phyloP scores from a whole-genome alignment of 2,329 filamentous ascomycete species.

The Zasmidium angulare region DNA sequence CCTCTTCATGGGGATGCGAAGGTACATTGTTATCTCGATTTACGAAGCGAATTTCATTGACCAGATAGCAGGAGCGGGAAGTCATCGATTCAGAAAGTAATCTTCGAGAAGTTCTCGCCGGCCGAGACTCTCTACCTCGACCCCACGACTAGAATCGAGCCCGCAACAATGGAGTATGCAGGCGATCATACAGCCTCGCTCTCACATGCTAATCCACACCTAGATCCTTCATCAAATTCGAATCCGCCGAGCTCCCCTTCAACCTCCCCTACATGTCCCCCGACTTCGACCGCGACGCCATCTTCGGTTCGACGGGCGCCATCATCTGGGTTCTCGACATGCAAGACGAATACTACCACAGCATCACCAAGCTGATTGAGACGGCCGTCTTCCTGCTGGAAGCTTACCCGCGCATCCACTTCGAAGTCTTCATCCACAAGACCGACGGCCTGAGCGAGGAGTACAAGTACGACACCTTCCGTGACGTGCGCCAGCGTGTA shows the following conservation, averaged over 20 bases:
- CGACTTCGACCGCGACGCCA: constrained; percentile 85
- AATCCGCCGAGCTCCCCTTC: constrained; percentile 96
- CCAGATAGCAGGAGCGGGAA: constrained; percentile 79
- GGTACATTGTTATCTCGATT: constrained; percentile 55
- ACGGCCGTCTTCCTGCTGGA: constrained; percentile 88
- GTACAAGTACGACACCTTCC: constrained; percentile 92
- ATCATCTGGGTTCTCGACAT: constrained; percentile 98
- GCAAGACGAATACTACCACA: constrained; percentile 95
- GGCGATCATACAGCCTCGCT: background rate
- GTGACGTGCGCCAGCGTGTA: constrained; percentile 93
- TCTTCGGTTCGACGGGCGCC: constrained; percentile 91
- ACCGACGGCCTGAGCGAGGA: constrained; percentile 97
- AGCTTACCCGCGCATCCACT: constrained; percentile 88
- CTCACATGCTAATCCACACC: background rate
- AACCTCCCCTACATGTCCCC: constrained; percentile 91
- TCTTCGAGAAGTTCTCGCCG: constrained; percentile 97
- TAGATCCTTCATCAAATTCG: constrained; percentile 98
- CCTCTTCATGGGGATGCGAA: constrained; percentile 90
- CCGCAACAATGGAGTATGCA: constrained; percentile 88
- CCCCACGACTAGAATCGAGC: constrained; percentile 90
- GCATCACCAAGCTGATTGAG: constrained; percentile 79
- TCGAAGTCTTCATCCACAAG: constrained; percentile 99
- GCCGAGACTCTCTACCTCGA: constrained; percentile 95
- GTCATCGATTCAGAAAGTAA: constrained; percentile 96
- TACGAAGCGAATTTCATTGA: background rate